Base-by-base conservation (phyloP, 2,329 filamentous ascomycete genomes). In the Venturia effusa region DNA sequence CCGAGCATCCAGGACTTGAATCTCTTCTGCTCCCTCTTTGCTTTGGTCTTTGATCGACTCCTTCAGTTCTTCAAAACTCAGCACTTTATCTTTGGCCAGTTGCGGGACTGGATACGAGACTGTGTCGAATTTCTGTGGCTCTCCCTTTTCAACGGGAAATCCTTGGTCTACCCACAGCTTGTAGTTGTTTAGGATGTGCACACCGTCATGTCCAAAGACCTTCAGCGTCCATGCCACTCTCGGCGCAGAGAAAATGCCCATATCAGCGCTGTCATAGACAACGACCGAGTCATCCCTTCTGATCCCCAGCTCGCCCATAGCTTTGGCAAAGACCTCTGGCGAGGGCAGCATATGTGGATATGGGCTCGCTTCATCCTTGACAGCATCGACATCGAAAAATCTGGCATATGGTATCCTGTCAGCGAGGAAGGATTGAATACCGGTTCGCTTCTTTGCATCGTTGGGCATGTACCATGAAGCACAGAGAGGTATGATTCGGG, bases 381-480 rank as follows among this genome's bases (percentile, higher is more conserved):
- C 84, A 70, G 86, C 90, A 76, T 99, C 94, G 63, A 99, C 83
- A 75, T 99, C 92, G 75, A 99, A 99, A 83, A 97, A 99, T 39
- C 92, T 89, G 1, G 94, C 88, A 71, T 88, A 87, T 27, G 92
- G 93, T 67, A 99, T 94, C 70, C 91, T 90, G 72, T 87, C 84
- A 73, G 90, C 84, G 68, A 86, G 84, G 80, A 93, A 99, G 54
- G 88, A 85, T 67, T 94, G 82, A 69, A 89, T 85, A 63, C 94
- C 94, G 61, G 84, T 89, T 66, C 92, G 87, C 63, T 84, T 84
- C 69, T 82, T 72, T 1, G 82, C 80, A 68, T 96, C 93, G 75
- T 96, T 97, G 67, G 94, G 94, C 67, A 99, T 84, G 73, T 97
- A 99, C 94, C 94, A 99, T 30, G 91, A 84, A 59, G 92, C 94